Conservation (phyloP, 352 stramenopile genomes). For the Phytophthora pseudosyringae region DNA sequence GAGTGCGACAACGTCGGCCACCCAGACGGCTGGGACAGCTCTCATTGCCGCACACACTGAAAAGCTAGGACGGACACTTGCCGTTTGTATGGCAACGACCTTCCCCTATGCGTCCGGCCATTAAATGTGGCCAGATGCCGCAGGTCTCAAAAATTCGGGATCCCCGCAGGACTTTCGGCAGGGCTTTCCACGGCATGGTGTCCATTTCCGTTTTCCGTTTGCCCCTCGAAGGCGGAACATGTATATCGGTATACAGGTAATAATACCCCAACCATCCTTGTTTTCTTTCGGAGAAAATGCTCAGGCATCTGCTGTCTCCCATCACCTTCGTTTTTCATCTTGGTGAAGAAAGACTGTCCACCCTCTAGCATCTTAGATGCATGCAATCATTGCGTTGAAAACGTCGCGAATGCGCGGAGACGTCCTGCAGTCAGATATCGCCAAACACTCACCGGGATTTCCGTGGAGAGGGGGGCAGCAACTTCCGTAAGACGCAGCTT, state of each 20-base stretch:
- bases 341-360: conserved; percentile 6
- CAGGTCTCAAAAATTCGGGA: conserved; percentile 29
- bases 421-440: neutral
- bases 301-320: conserved; percentile 3
- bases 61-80: conserved; percentile 16
- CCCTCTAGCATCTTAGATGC: neutral
- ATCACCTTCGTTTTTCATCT: conserved; percentile 12
- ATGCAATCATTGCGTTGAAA: neutral
- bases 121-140: conserved; percentile 37
- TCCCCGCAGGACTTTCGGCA: too few relatives aligned
- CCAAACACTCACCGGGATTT: conserved; percentile 1
- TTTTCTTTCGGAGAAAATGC: conserved; percentile 9
- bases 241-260: neutral
- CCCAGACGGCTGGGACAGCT: conserved; percentile 27
- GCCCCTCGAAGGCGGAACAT: neutral
- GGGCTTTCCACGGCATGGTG: conserved; percentile 22
- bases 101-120: conserved; percentile 27
- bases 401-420: neutral
- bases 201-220: neutral
- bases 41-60: conserved; percentile 11
- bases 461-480: conserved; percentile 1
- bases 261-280: conserved; percentile 2
- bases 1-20: conserved; percentile 28
- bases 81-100: conserved; percentile 28
- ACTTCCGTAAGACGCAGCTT: too few relatives aligned